Conservation (phyloP, 495 filamentous ascomycete genomes). For the Echria macrotheca region DNA sequence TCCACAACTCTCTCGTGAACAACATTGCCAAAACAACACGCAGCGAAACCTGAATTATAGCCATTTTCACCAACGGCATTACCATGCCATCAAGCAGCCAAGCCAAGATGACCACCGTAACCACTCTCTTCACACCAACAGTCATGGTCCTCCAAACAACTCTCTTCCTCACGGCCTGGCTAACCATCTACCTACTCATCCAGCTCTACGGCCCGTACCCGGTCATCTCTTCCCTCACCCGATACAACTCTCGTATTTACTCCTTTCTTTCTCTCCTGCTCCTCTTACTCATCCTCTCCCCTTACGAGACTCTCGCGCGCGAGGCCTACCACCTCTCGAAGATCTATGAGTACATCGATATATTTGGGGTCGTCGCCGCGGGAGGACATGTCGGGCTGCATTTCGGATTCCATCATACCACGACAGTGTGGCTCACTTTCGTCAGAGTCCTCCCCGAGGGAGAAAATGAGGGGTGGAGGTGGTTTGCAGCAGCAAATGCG, state of each 20-base stretch:
- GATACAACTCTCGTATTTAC: conserved; percentile 1
- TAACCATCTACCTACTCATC: neutral
- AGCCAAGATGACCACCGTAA: neutral
- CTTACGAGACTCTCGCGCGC: neutral
- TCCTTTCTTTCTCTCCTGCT: neutral
- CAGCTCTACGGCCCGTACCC: neutral
- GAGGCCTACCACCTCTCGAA: neutral
- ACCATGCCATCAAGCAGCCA: neutral
- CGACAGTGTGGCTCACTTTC: neutral
- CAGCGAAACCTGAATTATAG: no score
- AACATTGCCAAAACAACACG: no score
- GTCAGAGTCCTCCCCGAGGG: neutral
- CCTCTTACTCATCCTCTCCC: neutral
- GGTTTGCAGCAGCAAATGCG: neutral
- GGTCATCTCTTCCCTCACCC: neutral
- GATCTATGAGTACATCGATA: conserved; percentile 1
- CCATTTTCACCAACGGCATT: neutral
- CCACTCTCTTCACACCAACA: neutral
- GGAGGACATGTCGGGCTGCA: neutral
- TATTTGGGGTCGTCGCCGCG: neutral
- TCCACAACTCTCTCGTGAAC: no score
- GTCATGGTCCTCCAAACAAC: neutral
- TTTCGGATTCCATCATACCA: neutral
- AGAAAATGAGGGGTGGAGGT: neutral
- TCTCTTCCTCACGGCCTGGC: neutral